Base-by-base conservation (phyloP, 2,329 filamentous ascomycete species). In the Elsinoe fawcettii region DNA sequence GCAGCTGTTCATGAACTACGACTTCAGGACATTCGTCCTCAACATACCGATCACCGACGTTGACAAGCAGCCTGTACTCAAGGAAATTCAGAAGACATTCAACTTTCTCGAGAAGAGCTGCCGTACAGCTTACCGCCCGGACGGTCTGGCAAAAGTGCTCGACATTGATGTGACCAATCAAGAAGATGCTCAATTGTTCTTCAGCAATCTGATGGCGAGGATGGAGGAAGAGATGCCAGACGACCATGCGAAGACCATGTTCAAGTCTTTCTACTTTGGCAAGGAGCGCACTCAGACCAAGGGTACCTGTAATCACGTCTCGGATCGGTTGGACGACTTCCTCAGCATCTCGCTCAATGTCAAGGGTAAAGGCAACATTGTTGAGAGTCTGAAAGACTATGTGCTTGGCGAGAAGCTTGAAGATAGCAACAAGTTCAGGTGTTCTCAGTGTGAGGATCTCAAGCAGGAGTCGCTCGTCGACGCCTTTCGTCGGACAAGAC, bases 171-270 rank as follows among this genome's bases (percentile, higher is more conserved):
- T 95, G 23, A 83, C 85, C 57, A 83, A 88, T 59, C 93, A 99
- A 70, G 97, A 99, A 89, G 93, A 99, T 68, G 93, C 96, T 4
- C 93, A 97, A 64, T 91, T 96, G 69, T 99, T 97, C 69, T 97
- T 95, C 74, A 96, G 93, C 66, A 79, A 96, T 3, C 79, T 99
- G 0, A 93, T 97, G 65, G 90, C 95, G 69, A 83, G 90, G 23
- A 90, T 90, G 81, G 95, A 99, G 68, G 81, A 83, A 7, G 89
- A 96, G 66, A 83, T 97, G 62, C 71, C 80, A 16, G 79, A 80
- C 8, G 71, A 77, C 1, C 78, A 83, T n/a, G 82, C 83, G 32
- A 95, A 88, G 70, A 84, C 82, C 61, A 74, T 73, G 20, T 86
- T 99, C 62, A 82, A 87, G 51, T 85, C 85, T 0, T 93, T 97